Conservation (phyloP, 2,329 filamentous ascomycete species). For the Colletotrichum salicis region DNA sequence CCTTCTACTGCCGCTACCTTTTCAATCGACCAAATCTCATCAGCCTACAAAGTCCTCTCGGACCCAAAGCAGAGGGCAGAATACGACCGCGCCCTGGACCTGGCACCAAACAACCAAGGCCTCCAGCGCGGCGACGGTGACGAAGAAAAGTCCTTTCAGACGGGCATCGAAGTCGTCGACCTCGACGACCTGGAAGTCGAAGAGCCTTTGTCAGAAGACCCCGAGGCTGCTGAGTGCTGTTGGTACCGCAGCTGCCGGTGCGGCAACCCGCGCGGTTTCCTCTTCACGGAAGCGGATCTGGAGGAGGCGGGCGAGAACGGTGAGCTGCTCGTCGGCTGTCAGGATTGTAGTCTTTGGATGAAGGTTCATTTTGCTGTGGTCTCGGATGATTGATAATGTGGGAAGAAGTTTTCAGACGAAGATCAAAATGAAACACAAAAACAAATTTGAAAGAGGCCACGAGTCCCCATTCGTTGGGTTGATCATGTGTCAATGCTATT, state of each 20-base stretch:
- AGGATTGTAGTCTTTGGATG: conserved; percentile 74
- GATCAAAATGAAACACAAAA: background rate
- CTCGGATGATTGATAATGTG: conserved; percentile 43
- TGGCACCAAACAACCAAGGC: conserved; percentile 42
- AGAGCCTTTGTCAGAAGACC: conserved; percentile 44
- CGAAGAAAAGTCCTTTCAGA: conserved; percentile 54
- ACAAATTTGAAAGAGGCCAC: background rate
- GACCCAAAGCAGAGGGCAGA: conserved; percentile 57
- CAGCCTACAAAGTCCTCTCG: conserved; percentile 68
- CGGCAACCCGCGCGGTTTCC: conserved; percentile 70
- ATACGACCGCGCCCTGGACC: conserved; percentile 64
- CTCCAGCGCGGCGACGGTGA: conserved; percentile 33
- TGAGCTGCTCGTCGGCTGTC: conserved; percentile 72
- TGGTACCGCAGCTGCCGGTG: conserved; percentile 73
- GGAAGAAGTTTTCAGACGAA: background rate
- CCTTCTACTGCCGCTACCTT: conserved; percentile 42
- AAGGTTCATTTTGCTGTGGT: conserved; percentile 71
- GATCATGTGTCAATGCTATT: too few relatives aligned
- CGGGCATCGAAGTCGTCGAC: conserved; percentile 72
- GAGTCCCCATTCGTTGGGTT: too few relatives aligned
- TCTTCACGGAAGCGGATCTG: conserved; percentile 68
- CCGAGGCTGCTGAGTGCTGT: conserved; percentile 40
- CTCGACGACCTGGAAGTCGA: conserved; percentile 72
- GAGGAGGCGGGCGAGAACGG: conserved; percentile 68
- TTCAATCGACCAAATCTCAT: conserved; percentile 72